A percentile compares a stretch with the other conserved stretches of the same genome.
Conservation (phyloP, 805 yeast species). For the Saturnispora kantuleensis region DNA sequence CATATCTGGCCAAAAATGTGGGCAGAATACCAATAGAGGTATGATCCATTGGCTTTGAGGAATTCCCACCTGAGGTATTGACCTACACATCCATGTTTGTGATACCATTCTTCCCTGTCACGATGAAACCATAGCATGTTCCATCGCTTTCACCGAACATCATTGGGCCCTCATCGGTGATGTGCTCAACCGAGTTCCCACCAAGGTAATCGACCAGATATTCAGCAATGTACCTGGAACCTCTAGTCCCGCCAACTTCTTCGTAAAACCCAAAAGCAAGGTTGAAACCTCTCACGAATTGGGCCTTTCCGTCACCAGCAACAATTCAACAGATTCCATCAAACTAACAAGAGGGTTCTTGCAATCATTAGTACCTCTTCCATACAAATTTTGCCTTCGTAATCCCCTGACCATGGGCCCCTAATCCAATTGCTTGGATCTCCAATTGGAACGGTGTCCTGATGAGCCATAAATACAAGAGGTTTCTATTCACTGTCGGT, state of each 20-base stretch:
- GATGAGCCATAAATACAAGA: conserved; percentile 37
- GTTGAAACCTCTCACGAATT: conserved; percentile 47
- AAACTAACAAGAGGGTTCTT: conserved; percentile 34
- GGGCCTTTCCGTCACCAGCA: conserved; percentile 40
- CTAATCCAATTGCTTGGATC: conserved; percentile 29
- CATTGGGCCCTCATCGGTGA: conserved; percentile 34
- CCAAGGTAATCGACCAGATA: conserved; percentile 31
- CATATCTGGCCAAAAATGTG: conserved; percentile 46
- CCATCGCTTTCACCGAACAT: conserved; percentile 30
- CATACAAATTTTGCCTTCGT: conserved; percentile 30
- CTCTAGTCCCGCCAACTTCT: conserved; percentile 56
- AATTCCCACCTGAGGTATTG: conserved; percentile 39
- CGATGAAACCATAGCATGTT: conserved; percentile 31
- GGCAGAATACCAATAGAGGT: conserved; percentile 41
- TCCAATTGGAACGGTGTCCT: conserved; percentile 41
- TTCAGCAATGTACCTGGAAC: conserved; percentile 39
- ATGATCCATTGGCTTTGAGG: conserved; percentile 38
- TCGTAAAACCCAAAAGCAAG: conserved; percentile 73
- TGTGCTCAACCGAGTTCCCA: conserved; percentile 29
- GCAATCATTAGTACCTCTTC: conserved; percentile 32
- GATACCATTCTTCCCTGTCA: conserved; percentile 39
- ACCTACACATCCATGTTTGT: conserved; percentile 30
- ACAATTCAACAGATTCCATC: conserved; percentile 47
- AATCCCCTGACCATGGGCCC: conserved; percentile 30
- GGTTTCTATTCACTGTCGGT: conserved; percentile 32